Evolutionary conservation across 805 yeast species (phyloP).

Genomic region (Wickerhamomyces ciferrii): DNA sequence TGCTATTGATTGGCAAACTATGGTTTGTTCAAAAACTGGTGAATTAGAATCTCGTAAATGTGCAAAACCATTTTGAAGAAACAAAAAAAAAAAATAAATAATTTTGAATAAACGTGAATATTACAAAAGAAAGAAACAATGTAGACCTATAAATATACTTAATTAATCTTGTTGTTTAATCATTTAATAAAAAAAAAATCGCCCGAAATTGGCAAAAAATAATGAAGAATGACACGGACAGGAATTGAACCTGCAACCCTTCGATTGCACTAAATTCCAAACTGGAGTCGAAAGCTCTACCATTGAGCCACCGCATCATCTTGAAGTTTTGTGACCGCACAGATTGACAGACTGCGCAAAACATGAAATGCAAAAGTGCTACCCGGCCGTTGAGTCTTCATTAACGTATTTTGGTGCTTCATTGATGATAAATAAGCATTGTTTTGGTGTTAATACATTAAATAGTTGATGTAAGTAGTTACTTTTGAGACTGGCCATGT

Average conservation of each 20-base stretch:
- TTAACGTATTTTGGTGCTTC: too few species aligned
- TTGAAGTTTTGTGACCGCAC: conserved; percentile 3
- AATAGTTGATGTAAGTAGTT: too few species aligned
- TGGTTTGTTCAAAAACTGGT: conserved; percentile 78
- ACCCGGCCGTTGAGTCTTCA: too few species aligned
- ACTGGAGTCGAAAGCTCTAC: conserved; percentile 77
- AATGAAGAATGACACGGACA: conserved; percentile 61
- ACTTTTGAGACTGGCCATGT: too few species aligned
- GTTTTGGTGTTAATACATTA: too few species aligned
- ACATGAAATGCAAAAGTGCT: neutral
- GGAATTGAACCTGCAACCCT: conserved; percentile 87
- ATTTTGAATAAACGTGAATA: too few species aligned
- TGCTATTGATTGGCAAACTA: conserved; percentile 94
- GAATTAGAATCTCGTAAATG: conserved; percentile 76
- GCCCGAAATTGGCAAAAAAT: too few species aligned
- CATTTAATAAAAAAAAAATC: neutral
- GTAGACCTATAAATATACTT: too few species aligned
- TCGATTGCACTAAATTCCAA: conserved; percentile 46
- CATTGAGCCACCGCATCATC: conserved; percentile 73
- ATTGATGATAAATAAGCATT: too few species aligned
- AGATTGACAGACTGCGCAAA: neutral
- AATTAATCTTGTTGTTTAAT: neutral
- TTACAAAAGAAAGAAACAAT: neutral
- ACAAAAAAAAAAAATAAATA: too few species aligned
- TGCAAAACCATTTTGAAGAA: conserved; percentile 70